phyloP scores from a whole-genome alignment of 2,329 filamentous ascomycete species.

The Cercospora berteroae region DNA sequence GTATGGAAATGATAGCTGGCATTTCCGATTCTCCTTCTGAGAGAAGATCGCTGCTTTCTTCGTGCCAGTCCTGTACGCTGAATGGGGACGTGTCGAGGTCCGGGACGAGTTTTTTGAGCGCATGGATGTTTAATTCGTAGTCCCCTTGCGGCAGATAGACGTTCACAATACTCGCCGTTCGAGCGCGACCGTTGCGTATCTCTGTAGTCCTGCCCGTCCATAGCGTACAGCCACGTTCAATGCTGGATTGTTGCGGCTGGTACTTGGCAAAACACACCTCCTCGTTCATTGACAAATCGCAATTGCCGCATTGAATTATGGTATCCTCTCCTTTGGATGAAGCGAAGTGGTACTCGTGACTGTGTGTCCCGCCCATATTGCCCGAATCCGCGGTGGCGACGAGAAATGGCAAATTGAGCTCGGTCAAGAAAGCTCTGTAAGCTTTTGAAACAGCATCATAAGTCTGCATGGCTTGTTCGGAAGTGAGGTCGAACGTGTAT shows the following conservation, averaged over 20 bases:
- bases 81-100: constrained; percentile 60
- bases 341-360: constrained; percentile 90
- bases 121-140: constrained; percentile 55
- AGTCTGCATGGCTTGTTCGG: constrained; percentile 69
- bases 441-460: constrained; percentile 72
- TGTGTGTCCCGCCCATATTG: constrained; percentile 90
- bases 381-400: constrained; percentile 89
- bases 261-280: constrained; percentile 57
- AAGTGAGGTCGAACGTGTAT: constrained; percentile 82
- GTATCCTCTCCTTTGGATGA: constrained; percentile 80
- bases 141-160: constrained; percentile 50
- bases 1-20: constrained; percentile 1
- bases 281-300: constrained; percentile 78
- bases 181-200: neutral
- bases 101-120: constrained; percentile 64
- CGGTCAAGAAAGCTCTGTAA: constrained; percentile 75
- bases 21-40: neutral
- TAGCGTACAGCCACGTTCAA: constrained; percentile 12
- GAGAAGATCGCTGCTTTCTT: constrained; percentile 41
- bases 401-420: constrained; percentile 78
- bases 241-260: neutral
- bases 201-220: constrained; percentile 19
- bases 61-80: constrained; percentile 10
- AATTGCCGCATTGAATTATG: constrained; percentile 71
- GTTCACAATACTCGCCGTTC: constrained; percentile 61